These are phyloP conservation scores for Aplosporella prunicola DNA, from an alignment of 2,329 filamentous ascomycete genomes.

Conservation along the genomic window DNA sequence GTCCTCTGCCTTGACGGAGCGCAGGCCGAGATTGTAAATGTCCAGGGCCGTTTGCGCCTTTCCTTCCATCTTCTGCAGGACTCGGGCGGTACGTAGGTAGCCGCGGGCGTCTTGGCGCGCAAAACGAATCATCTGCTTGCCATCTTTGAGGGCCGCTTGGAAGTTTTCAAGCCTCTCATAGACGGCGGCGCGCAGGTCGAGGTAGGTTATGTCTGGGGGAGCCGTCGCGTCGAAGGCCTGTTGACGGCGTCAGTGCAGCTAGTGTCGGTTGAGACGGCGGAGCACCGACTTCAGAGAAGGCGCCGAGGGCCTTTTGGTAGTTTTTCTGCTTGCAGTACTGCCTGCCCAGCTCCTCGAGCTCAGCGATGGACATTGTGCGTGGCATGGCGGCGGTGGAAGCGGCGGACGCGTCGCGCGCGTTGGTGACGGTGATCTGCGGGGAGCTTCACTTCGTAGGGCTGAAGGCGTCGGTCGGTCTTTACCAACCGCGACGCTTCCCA, in stretches of 20 bases:
- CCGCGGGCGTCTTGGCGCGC: conserved; percentile 39
- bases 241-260: background rate
- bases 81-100: conserved; percentile 47
- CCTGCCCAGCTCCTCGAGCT: conserved; percentile 27
- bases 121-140: conserved; percentile 46
- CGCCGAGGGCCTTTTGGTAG: conserved; percentile 25
- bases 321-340: conserved; percentile 28
- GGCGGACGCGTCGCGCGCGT: conserved; percentile 9
- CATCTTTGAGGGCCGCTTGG: conserved; percentile 45
- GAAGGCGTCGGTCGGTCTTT: conserved; percentile 5
- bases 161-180: conserved; percentile 44
- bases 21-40: conserved; percentile 51
- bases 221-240: conserved; percentile 6
- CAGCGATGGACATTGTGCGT: conserved; percentile 22
- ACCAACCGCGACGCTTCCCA: background rate
- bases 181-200: conserved; percentile 48
- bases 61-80: conserved; percentile 38
- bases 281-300: conserved; percentile 19
- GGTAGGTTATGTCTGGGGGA: conserved; percentile 30
- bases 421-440: conserved; percentile 3
- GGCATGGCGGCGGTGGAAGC: conserved; percentile 17
- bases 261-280: background rate
- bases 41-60: conserved; percentile 45
- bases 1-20: conserved; percentile 19
- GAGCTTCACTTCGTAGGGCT: conserved; percentile 3